Evolutionary conservation across 371 early-diverging fungal genomes (phyloP), one percentile per base, ranked within the genome.

Genomic region (Lichtheimia ornata): DNA sequence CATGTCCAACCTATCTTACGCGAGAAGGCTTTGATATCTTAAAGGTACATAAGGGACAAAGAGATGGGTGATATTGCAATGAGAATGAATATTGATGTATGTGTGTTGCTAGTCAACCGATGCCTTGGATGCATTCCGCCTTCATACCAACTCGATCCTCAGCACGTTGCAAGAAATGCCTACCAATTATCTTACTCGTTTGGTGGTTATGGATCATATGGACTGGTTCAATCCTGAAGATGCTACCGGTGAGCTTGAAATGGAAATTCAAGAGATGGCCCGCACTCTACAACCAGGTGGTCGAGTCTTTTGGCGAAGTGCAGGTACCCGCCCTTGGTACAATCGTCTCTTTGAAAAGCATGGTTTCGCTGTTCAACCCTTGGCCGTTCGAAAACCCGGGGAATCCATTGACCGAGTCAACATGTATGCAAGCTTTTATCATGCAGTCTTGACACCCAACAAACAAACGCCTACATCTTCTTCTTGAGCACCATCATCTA

Each of bases 141-240:
- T 94, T 61, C 94, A 94, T 70, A 94, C 94, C 14, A 83, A 86
- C 52, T 87, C 89, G 18, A 92, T 93, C 47, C 64, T 88, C 53
- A 77, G 87, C 49, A 88, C 90, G 5, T 79, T 93, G 17, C 61
- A 65, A 6, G 71, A 70, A 17, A 63, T 90, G 61, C 70, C 71
- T 14, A 75, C 80, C 13, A 83, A 84, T n/a, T 89, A 91, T 64
- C 70, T 94, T 30, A 88, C 90, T 51, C 85, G 87, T 35, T 83
- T 90, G 14, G 88, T 93, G 12, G 75, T 92, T 13, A 94, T 94
- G 93, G 94, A 94, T 69, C 94, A 94, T 67, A 86, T 94, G 84
- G 93, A 94, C 66, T 93, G 94, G 94, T 92, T 91, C 68, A 73
- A 81, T 30, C 70, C 74, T 11, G 70, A 84, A 42, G 82, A 85